phyloP scores from a whole-genome alignment of 768 basidiomycete genomes.

The Favolaschia claudopus region DNA sequence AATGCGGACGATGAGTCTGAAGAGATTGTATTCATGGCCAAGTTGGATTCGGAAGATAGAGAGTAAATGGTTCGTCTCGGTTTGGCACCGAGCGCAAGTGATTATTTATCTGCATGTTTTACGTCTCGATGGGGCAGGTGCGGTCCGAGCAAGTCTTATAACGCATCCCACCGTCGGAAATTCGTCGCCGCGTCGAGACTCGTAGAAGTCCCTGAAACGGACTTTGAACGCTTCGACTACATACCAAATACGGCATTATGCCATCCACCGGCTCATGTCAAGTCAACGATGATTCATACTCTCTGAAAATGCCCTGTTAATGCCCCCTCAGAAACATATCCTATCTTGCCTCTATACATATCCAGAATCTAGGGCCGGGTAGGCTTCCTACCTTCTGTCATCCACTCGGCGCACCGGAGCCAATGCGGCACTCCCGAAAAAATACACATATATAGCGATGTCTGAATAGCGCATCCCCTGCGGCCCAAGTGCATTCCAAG shows the following conservation, averaged over 20 bases:
- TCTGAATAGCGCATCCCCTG: not conserved
- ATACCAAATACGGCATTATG: not conserved
- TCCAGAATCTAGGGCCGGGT: not conserved
- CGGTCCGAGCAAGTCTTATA: too few species aligned
- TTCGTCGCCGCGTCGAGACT: too few species aligned
- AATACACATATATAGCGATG: not conserved
- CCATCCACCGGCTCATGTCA: not conserved
- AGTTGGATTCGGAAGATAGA: slow-evolving; percentile 31
- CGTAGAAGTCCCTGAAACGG: not conserved
- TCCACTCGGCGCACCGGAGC: not conserved
- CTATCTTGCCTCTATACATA: slow-evolving; percentile 18
- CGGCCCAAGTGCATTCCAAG: not conserved
- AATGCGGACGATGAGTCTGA: slow-evolving; percentile 33
- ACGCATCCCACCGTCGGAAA: too few species aligned
- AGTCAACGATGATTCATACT: not conserved
- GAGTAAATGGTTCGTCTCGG: slow-evolving; percentile 11
- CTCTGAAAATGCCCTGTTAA: not conserved
- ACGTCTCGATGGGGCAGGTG: too few species aligned
- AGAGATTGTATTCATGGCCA: slow-evolving; percentile 27
- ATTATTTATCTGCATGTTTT: too few species aligned
- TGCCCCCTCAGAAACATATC: not conserved
- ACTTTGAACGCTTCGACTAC: not conserved
- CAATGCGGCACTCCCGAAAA: not conserved
- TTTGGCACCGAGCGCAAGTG: too few species aligned
- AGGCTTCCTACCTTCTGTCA: not conserved